Evolutionary conservation across 345 rosid species (phyloP).

Genomic region (Pistacia atlantica): DNA sequence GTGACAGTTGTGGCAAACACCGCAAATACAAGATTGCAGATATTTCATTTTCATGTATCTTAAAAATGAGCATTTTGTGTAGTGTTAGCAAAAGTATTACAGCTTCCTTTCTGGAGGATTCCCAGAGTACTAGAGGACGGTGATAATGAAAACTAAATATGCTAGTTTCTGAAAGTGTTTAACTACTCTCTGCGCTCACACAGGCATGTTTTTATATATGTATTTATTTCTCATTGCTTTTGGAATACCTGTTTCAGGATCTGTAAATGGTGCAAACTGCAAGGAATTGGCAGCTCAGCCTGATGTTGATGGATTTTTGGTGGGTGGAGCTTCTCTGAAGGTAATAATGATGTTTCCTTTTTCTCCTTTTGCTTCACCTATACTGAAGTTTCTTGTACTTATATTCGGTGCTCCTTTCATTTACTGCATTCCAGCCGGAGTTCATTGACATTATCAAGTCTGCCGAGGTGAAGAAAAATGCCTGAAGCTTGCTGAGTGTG

Average conservation of each 20-base stretch:
- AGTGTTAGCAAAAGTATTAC: not conserved
- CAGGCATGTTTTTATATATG: not conserved
- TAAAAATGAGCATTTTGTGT: not conserved
- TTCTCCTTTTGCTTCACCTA: not conserved
- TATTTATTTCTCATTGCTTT: not conserved
- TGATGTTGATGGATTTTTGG: slow-evolving; percentile 90
- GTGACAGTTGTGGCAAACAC: not conserved
- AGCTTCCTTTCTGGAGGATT: not conserved
- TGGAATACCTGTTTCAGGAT: slow-evolving; percentile 43
- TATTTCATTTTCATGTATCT: too few relatives aligned
- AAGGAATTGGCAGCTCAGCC: slow-evolving; percentile 74
- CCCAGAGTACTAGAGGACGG: not conserved
- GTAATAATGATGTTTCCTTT: slow-evolving; percentile 25
- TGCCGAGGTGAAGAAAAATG: slow-evolving; percentile 51
- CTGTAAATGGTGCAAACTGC: slow-evolving; percentile 82
- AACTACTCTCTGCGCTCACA: not conserved
- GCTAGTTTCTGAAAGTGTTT: not conserved
- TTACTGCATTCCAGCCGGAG: slow-evolving; percentile 41
- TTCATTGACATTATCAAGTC: slow-evolving; percentile 64
- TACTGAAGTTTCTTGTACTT: not conserved
- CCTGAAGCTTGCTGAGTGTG: slow-evolving; percentile 22
- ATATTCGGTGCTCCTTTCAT: not conserved
- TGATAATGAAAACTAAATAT: not conserved
- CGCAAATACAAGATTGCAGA: not conserved
- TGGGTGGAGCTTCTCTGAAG: slow-evolving; percentile 91